Base-by-base conservation (phyloP, 768 basidiomycete genomes). In the Cystobasidium tubakii region DNA sequence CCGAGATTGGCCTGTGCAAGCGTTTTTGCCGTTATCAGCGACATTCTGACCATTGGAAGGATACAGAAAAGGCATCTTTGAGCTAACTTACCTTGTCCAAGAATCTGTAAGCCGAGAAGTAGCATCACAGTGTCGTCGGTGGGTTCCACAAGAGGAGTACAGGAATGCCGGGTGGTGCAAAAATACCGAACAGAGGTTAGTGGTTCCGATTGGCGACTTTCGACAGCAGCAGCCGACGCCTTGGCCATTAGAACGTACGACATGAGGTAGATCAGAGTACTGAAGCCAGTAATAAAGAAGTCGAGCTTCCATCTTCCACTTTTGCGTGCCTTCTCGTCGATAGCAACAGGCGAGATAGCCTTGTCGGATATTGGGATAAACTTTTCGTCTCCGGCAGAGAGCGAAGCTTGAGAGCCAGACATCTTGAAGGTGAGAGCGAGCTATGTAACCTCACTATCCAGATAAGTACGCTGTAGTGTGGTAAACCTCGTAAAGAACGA, bases 191-290 rank as follows among this genome's bases (percentile, higher is more conserved):
- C n/a, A n/a, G n/a, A n/a, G n/a, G n/a, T n/a, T n/a, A n/a, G n/a
- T n/a, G n/a, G n/a, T n/a, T n/a, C n/a, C n/a, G n/a, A n/a, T n/a
- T n/a, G n/a, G n/a, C n/a, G n/a, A n/a, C n/a, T n/a, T n/a, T n/a
- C n/a, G n/a, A n/a, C n/a, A n/a, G n/a, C n/a, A n/a, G n/a, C n/a
- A n/a, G n/a, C n/a, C n/a, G n/a, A n/a, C 53, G 21, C 53, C 21
- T 39, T 39, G 39, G 39, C 39, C 12, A 6, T 6, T 57, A 33
- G 10, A 43, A 65, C 63, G 15, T 65, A 65, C 63, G 63, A 65
- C 63, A 65, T 65, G 33, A 65, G 39, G 44, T 65, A 65, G 63
- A 65, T 34, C 36, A 65, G n/a, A n/a, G 36, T 46, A 65, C 63
- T 65, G 63, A 65, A 65, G 9, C 63, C 63, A 12, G 63, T 65